These are phyloP conservation scores for Allium fistulosum DNA, from an alignment of 106 monocot genomes.

Conservation along the genomic window DNA sequence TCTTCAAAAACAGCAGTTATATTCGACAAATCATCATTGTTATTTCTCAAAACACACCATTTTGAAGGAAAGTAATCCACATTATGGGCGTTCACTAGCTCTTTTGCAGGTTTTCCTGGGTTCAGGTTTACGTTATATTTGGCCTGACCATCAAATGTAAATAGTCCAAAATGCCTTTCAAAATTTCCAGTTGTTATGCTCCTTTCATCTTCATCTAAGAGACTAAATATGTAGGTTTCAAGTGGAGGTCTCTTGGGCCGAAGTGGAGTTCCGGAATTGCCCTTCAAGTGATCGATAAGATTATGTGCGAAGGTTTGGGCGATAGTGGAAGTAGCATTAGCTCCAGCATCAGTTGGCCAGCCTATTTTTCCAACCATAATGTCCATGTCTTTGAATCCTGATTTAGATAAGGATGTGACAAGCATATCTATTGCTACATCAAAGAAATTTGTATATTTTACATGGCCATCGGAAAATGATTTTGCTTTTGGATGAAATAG, in stretches of 20 bases:
- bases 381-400: constrained; percentile 53
- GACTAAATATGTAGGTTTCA: constrained; percentile 67
- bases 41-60: constrained; percentile 89
- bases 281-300: constrained; percentile 46
- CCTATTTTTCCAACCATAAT: constrained; percentile 76
- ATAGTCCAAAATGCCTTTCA: constrained; percentile 80
- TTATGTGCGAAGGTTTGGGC: constrained; percentile 66
- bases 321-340: constrained; percentile 39
- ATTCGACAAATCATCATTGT: constrained; percentile 55
- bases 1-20: constrained; percentile 25
- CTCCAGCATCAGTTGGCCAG: constrained; percentile 88
- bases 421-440: constrained; percentile 62
- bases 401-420: constrained; percentile 39
- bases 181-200: constrained; percentile 31
- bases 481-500: constrained; percentile 42
- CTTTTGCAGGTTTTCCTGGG: constrained; percentile 35
- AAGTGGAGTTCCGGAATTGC: constrained; percentile 56
- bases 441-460: constrained; percentile 58
- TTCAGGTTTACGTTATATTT: constrained; percentile 72
- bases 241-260: constrained; percentile 45
- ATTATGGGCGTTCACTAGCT: constrained; percentile 38
- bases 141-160: constrained; percentile 93
- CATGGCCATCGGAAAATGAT: constrained; percentile 44
- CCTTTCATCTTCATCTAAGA: constrained; percentile 68
- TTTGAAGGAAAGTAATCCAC: constrained; percentile 69